A percentile compares a stretch with the other conserved stretches of the same genome.
Evolutionary conservation across 1,284 basidiomycete genomes (phyloP).

Genomic region (Malassezia japonica): DNA sequence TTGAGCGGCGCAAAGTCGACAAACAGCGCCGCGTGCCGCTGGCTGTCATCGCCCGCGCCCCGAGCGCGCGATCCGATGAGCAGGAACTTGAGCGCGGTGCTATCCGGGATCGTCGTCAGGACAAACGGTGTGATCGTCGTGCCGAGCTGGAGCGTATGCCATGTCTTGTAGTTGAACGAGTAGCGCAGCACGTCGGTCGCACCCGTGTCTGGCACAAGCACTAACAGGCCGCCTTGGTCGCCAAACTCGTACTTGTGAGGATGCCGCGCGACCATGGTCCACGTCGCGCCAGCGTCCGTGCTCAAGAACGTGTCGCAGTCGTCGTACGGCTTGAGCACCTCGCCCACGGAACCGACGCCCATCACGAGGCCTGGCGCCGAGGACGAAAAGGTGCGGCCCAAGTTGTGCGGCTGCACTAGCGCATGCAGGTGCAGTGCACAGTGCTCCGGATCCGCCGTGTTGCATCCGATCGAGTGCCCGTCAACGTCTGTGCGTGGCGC

Average conservation of each 20-base stretch:
- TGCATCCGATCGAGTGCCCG: constrained; percentile 59
- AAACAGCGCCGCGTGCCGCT: constrained; percentile 63
- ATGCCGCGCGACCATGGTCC: constrained; percentile 66
- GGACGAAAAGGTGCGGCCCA: constrained; percentile 83
- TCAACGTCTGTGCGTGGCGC: constrained; percentile 60
- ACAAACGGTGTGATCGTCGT: constrained; percentile 63
- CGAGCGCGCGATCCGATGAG: constrained; percentile 70
- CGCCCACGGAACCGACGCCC: constrained; percentile 82
- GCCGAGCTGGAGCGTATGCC: constrained; percentile 65
- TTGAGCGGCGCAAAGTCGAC: constrained; percentile 73
- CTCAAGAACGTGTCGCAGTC: constrained; percentile 89
- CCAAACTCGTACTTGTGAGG: constrained; percentile 95
- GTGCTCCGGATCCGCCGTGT: constrained; percentile 54
- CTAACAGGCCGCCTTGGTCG: constrained; percentile 71
- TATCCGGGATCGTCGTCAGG: constrained; percentile 79
- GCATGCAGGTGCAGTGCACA: constrained; percentile 87
- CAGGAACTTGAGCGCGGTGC: constrained; percentile 83
- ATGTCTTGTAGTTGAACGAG: constrained; percentile 69
- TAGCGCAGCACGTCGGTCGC: constrained; percentile 65
- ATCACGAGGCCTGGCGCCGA: constrained; percentile 87
- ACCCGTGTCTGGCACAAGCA: constrained; percentile 71
- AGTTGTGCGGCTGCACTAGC: constrained; percentile 81
- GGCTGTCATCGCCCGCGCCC: constrained; percentile 55
- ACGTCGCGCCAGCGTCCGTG: constrained; percentile 75
- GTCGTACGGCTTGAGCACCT: constrained; percentile 63